Conservation (phyloP, 441 rosid species). For the Populus trichocarpa region DNA sequence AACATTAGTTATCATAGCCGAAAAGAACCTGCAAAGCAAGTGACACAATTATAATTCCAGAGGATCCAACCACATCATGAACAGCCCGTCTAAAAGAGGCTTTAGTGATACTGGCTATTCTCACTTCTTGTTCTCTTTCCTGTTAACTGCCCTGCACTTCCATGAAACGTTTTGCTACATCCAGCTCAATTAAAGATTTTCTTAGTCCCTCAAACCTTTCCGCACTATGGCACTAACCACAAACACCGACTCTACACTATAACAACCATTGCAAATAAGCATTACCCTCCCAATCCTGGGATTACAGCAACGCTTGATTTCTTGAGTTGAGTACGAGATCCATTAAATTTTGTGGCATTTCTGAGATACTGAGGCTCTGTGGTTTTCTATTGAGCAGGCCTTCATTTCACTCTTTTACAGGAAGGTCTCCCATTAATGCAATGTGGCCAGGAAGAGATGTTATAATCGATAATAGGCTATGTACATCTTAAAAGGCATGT, state of each 20-base stretch:
- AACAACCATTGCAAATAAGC: not conserved
- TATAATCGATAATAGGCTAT: not conserved
- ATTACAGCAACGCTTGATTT: not conserved
- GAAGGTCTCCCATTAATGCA: not conserved
- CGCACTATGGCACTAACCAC: not conserved
- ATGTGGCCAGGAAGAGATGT: not conserved
- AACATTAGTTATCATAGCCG: no score
- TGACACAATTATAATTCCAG: no score
- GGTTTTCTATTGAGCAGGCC: not conserved
- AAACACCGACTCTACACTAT: not conserved
- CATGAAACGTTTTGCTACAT: not conserved
- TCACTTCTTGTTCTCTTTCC: not conserved
- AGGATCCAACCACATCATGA: not conserved
- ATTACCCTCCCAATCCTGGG: not conserved
- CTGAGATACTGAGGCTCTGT: not conserved
- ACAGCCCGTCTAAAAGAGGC: not conserved
- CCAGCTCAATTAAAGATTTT: not conserved
- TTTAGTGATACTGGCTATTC: not conserved
- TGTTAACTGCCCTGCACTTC: not conserved
- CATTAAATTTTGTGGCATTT: not conserved
- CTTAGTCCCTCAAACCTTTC: not conserved
- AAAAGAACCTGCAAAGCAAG: no score
- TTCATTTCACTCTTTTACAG: not conserved
- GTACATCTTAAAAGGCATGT: not conserved
- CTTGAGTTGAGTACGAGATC: not conserved